Conservation (phyloP, 2,329 filamentous ascomycete genomes). For the Talaromyces pinophilus region DNA sequence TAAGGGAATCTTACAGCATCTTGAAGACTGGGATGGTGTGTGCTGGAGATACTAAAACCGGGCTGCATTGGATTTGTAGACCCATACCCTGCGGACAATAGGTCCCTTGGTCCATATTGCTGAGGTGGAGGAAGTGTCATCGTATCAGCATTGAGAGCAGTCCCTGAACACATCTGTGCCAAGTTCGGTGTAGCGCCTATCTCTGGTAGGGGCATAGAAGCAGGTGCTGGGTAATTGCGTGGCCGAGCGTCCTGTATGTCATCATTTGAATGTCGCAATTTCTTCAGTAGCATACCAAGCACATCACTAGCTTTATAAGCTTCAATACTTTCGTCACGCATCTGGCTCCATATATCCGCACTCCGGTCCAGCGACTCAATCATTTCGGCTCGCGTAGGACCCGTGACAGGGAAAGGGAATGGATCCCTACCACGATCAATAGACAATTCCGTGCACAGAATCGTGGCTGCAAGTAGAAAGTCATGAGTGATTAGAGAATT, state of each 20-base stretch:
- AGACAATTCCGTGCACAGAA: conserved; percentile 13
- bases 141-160: background rate
- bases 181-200: background rate
- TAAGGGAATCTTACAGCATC: background rate
- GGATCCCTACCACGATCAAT: background rate
- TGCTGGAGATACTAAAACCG: background rate
- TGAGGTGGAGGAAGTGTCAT: background rate
- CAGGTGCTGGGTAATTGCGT: background rate
- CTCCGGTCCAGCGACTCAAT: conserved; percentile 11
- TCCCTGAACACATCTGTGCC: background rate
- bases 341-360: background rate
- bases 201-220: background rate
- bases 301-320: conserved; percentile 17
- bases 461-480: conserved; percentile 9
- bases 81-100: background rate
- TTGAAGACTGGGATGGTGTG: background rate
- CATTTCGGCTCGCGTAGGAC: conserved; percentile 7
- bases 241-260: background rate
- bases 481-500: conserved; percentile 1
- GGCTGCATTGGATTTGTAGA: background rate
- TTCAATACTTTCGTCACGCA: conserved; percentile 17
- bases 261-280: conserved; percentile 8
- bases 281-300: conserved; percentile 12
- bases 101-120: background rate
- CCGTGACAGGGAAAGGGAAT: background rate